phyloP scores from a whole-genome alignment of 1,284 basidiomycete genomes.

The Spongiforma sp. region DNA sequence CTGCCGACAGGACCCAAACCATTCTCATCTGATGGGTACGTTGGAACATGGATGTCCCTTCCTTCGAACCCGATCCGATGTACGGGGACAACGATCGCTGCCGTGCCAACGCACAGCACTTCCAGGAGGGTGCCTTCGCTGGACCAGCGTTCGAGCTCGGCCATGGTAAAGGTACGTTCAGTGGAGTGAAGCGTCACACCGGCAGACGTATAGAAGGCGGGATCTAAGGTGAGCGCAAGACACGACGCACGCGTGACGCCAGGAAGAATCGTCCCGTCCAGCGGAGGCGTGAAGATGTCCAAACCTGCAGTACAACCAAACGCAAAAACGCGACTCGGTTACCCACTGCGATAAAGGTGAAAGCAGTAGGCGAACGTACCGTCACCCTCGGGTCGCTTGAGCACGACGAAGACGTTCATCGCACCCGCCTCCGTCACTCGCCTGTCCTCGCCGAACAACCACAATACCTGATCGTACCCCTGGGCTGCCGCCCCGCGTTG shows the following conservation, averaged over 20 bases:
- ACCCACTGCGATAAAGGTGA: too few species aligned
- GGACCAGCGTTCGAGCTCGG: slow-evolving; percentile 57
- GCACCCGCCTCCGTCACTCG: slow-evolving; percentile 55
- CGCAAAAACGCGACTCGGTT: too few species aligned
- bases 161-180: slow-evolving; percentile 68
- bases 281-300: slow-evolving; percentile 74
- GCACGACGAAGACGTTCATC: slow-evolving; percentile 70
- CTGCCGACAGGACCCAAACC: slow-evolving; percentile 61
- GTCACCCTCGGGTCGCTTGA: slow-evolving; percentile 51
- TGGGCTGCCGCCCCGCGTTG: slow-evolving; percentile 63
- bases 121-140: slow-evolving; percentile 63
- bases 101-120: slow-evolving; percentile 72
- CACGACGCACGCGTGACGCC: slow-evolving; percentile 80
- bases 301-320: slow-evolving; percentile 45
- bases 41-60: slow-evolving; percentile 47
- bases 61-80: slow-evolving; percentile 43
- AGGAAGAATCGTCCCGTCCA: slow-evolving; percentile 78
- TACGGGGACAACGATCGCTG: slow-evolving; percentile 48
- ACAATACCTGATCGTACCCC: slow-evolving; percentile 77
- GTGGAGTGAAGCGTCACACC: slow-evolving; percentile 50
- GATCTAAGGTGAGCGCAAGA: slow-evolving; percentile 58
- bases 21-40: slow-evolving; percentile 37
- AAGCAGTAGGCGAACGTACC: too few species aligned
- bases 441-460: slow-evolving; percentile 46
- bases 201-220: slow-evolving; percentile 12